phyloP scores from a whole-genome alignment of 306 rosid genomes.

The Rosa chinensis region DNA sequence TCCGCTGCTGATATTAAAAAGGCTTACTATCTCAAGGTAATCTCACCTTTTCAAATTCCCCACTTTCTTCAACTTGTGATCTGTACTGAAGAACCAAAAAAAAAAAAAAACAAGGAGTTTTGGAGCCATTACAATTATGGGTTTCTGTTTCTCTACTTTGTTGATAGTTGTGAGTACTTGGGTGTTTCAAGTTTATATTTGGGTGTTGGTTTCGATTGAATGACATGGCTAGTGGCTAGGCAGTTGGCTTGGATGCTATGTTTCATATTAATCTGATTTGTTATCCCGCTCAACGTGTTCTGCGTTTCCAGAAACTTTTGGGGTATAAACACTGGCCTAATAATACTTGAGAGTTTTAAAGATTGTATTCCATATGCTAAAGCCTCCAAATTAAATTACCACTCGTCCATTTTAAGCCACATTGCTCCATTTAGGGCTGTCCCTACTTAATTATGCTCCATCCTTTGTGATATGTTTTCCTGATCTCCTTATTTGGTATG shows the following conservation, averaged over 20 bases:
- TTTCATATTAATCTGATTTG: neutral
- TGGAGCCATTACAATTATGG: neutral
- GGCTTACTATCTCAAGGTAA: conserved; percentile 89
- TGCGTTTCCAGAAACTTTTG: neutral
- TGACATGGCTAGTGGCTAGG: neutral
- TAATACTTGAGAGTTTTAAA: neutral
- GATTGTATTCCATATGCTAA: neutral
- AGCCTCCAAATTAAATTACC: neutral
- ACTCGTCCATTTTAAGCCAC: neutral
- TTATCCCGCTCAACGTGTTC: neutral
- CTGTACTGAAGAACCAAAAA: no score
- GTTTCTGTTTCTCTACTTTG: neutral
- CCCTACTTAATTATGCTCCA: neutral
- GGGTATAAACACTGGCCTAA: neutral
- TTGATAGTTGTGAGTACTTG: no score
- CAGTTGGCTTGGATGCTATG: conserved; percentile 1
- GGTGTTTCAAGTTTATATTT: neutral
- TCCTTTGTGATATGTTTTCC: neutral
- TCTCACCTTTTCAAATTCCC: neutral
- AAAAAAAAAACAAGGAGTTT: neutral
- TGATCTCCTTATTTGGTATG: neutral
- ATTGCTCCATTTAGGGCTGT: neutral
- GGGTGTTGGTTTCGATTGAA: neutral
- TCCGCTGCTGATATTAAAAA: conserved; percentile 77
- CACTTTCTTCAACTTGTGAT: neutral